These are phyloP conservation scores for Rhododendron henanense DNA, from an alignment of 148 eudicot species.

Conservation along the genomic window DNA sequence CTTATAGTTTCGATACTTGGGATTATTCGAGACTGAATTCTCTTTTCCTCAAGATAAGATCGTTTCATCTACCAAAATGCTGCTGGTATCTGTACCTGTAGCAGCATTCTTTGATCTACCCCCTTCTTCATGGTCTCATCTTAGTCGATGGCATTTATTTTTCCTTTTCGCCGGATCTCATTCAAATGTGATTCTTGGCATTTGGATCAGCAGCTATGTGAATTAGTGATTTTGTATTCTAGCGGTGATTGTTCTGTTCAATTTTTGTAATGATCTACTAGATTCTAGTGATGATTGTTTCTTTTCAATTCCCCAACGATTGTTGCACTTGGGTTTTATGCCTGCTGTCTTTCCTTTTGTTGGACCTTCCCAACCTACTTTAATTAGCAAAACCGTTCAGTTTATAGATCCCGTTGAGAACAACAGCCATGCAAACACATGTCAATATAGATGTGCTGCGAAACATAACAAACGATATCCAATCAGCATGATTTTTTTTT, in stretches of 20 bases:
- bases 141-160: background rate
- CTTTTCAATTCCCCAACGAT: background rate
- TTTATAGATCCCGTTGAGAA: too few relatives aligned
- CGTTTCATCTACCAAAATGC: background rate
- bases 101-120: too few relatives aligned
- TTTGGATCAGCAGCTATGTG: background rate
- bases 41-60: background rate
- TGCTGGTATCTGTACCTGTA: too few relatives aligned
- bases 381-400: too few relatives aligned
- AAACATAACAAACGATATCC: background rate
- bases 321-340: background rate
- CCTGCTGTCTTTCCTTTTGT: background rate
- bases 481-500: background rate
- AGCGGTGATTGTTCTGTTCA: background rate
- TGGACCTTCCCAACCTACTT: background rate
- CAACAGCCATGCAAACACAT: background rate
- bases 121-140: background rate
- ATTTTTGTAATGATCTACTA: background rate
- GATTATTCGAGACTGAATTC: background rate
- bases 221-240: background rate
- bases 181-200: background rate
- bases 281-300: background rate
- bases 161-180: background rate
- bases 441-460: background rate
- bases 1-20: background rate